Evolutionary conservation across 1,284 basidiomycete species (phyloP).

Genomic region (Irpex sp.): DNA sequence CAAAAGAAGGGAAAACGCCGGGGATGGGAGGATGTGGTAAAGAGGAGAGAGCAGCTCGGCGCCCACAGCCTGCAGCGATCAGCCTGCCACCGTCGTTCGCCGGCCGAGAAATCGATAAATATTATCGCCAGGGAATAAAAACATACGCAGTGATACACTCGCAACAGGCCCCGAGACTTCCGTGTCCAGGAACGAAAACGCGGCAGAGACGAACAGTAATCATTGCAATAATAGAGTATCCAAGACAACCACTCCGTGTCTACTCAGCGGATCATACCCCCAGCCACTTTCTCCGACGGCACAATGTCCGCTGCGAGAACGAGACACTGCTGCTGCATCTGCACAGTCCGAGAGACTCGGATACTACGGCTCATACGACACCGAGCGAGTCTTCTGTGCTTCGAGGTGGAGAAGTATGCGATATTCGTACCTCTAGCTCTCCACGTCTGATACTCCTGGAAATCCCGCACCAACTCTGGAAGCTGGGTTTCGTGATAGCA

Average conservation of each 20-base stretch:
- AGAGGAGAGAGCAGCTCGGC: neutral
- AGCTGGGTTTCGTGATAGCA: neutral
- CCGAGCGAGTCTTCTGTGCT: neutral
- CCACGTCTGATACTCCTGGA: neutral
- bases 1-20: neutral
- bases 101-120: neutral
- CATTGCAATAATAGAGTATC: neutral
- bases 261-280: neutral
- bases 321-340: neutral
- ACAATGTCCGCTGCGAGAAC: neutral
- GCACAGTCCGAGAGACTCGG: neutral
- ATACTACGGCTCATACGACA: neutral
- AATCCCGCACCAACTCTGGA: neutral
- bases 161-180: neutral
- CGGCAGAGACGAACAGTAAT: neutral
- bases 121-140: neutral
- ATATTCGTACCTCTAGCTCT: neutral
- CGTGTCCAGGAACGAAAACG: neutral
- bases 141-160: neutral
- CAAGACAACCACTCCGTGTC: conserved; percentile 3
- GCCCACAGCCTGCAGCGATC: neutral
- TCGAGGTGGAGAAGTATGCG: neutral
- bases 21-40: neutral
- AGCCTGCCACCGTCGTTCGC: neutral
- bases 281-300: neutral